A percentile compares a stretch with the other conserved stretches of the same genome.
These are phyloP conservation scores for Fusarium proliferatum DNA, from an alignment of 2,329 filamentous ascomycete genomes.

Conservation along the genomic window DNA sequence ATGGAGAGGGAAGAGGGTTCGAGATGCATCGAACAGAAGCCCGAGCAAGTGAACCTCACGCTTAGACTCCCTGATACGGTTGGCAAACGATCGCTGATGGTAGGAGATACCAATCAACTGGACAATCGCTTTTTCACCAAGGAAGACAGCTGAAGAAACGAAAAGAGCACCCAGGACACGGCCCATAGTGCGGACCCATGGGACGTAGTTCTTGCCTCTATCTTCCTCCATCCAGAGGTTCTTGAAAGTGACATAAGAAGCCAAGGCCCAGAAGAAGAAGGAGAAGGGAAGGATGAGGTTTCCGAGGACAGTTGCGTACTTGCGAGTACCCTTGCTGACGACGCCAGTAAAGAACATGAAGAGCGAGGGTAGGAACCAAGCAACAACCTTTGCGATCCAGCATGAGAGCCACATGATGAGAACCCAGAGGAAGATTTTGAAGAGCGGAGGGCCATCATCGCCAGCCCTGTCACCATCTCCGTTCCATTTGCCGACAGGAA, in stretches of 20 bases:
- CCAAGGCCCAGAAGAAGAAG: constrained; percentile 75
- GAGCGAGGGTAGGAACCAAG: constrained; percentile 67
- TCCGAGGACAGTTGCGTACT: constrained; percentile 74
- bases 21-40: constrained; percentile 89
- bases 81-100: constrained; percentile 84
- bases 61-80: constrained; percentile 89
- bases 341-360: constrained; percentile 79
- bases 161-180: constrained; percentile 75
- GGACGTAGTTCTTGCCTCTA: constrained; percentile 48
- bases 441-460: constrained; percentile 60
- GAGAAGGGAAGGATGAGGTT: constrained; percentile 74
- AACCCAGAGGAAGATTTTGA: constrained; percentile 75
- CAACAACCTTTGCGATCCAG: constrained; percentile 74
- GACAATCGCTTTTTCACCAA: constrained; percentile 82
- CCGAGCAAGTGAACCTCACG: constrained; percentile 83
- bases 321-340: constrained; percentile 75
- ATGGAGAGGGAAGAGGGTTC: constrained; percentile 90
- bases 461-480: neutral
- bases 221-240: constrained; percentile 57
- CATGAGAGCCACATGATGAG: constrained; percentile 74
- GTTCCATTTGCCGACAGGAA: constrained; percentile 26
- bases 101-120: constrained; percentile 88
- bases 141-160: constrained; percentile 75
- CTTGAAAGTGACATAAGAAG: constrained; percentile 71
- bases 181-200: constrained; percentile 69